Conservation (phyloP, 345 rosid genomes). For the Pugionium cornutum region DNA sequence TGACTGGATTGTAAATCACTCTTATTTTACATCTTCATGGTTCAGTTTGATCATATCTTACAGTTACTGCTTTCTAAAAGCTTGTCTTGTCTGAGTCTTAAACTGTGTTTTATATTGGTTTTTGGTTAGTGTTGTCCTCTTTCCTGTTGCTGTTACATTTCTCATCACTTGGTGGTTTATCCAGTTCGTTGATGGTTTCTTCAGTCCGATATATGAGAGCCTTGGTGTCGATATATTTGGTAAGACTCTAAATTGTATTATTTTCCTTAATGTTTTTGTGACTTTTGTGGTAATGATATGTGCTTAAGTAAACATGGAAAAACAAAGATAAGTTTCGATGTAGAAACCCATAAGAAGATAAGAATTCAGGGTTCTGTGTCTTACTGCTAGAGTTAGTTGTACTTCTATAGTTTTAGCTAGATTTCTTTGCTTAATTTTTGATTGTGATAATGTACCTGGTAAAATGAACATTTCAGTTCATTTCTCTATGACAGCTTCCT, state of each 20-base stretch:
- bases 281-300: neutral
- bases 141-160: constrained; percentile 85
- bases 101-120: constrained; percentile 32
- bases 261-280: neutral
- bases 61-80: neutral
- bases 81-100: neutral
- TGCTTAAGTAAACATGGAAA: neutral
- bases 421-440: neutral
- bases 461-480: neutral
- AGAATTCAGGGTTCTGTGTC: constrained; percentile 10
- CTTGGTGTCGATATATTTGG: constrained; percentile 82
- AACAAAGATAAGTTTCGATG: neutral
- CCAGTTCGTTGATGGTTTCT: constrained; percentile 82
- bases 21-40: constrained; percentile 1
- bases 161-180: constrained; percentile 85
- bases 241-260: constrained; percentile 39
- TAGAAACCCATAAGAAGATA: neutral
- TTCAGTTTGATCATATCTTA: neutral
- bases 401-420: neutral
- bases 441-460: neutral
- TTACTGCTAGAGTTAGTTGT: neutral
- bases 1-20: constrained; percentile 76
- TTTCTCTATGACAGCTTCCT: neutral
- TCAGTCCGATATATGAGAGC: constrained; percentile 73
- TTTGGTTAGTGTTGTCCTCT: constrained; percentile 73